Conservation (phyloP, 1,284 basidiomycete genomes). For the Ganoderma sinense region DNA sequence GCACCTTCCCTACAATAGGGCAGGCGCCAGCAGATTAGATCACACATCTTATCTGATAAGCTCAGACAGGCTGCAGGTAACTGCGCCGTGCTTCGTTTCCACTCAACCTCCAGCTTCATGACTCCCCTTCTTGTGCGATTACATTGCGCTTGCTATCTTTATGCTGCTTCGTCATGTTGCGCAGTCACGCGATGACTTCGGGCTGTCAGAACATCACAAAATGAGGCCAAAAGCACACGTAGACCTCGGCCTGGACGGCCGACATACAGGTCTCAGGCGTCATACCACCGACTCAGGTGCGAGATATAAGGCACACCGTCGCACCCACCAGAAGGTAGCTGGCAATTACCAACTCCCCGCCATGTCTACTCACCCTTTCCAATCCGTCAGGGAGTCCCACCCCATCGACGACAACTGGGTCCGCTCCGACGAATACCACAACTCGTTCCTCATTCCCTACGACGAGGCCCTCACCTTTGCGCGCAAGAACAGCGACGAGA, state of each 20-base stretch:
- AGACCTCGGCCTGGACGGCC: not conserved
- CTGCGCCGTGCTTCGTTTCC: not conserved
- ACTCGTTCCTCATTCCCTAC: constrained; percentile 55
- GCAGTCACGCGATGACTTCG: not conserved
- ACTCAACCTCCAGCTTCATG: not conserved
- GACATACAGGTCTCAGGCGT: not conserved
- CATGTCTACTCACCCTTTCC: constrained; percentile 2
- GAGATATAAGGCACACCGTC: not conserved
- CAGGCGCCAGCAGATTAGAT: not conserved
- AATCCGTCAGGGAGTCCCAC: constrained; percentile 7
- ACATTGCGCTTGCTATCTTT: not conserved
- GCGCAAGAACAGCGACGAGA: constrained; percentile 48
- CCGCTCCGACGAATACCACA: constrained; percentile 63
- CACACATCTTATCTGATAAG: constrained; percentile 6
- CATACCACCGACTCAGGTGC: not conserved
- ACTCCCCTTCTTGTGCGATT: not conserved
- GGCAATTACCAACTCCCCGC: not conserved
- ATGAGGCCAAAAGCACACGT: not conserved
- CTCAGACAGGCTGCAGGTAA: not conserved
- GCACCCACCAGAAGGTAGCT: not conserved
- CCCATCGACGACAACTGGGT: constrained; percentile 50
- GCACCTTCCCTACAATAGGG: no score
- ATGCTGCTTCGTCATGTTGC: not conserved
- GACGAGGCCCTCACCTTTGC: constrained; percentile 55
- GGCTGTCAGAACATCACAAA: not conserved